Conservation (phyloP, 2,329 filamentous ascomycete species). For the Pestalotiopsis sp. region DNA sequence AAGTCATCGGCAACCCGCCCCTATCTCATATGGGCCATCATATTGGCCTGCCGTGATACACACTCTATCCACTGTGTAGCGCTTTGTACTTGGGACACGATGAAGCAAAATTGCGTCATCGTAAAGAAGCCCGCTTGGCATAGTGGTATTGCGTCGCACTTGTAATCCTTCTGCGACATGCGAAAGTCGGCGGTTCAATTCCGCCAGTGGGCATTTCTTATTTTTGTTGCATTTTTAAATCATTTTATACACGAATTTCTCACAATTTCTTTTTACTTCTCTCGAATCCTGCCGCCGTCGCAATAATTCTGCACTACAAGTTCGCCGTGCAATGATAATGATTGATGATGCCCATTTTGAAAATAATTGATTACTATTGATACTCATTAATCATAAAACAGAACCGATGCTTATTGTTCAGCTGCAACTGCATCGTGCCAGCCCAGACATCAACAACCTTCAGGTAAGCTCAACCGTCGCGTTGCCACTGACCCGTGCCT, state of each 20-base stretch:
- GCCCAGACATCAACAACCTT: too few relatives aligned
- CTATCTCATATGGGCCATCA: too few relatives aligned
- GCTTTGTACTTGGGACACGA: too few relatives aligned
- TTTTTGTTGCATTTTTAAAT: not conserved
- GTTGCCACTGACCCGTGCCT: constrained; percentile 15
- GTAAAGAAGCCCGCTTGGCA: not conserved
- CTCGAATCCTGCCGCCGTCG: not conserved
- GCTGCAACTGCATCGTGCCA: not conserved
- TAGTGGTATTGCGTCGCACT: constrained; percentile 8
- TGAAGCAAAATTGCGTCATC: not conserved
- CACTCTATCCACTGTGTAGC: too few relatives aligned
- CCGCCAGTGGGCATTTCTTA: constrained; percentile 4
- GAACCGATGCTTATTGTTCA: not conserved
- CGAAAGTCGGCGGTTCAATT: constrained; percentile 6
- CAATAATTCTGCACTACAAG: not conserved
- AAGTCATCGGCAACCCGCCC: too few relatives aligned
- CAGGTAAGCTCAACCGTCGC: not conserved
- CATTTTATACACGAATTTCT: too few relatives aligned
- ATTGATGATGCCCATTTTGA: not conserved
- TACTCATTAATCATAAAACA: not conserved
- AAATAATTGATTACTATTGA: not conserved
- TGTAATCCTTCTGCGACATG: constrained; percentile 2
- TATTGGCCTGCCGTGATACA: too few relatives aligned
- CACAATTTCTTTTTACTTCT: not conserved
- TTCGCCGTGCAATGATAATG: not conserved